phyloP scores from a whole-genome alignment of 1,284 basidiomycete species.

The Athelia sp. region DNA sequence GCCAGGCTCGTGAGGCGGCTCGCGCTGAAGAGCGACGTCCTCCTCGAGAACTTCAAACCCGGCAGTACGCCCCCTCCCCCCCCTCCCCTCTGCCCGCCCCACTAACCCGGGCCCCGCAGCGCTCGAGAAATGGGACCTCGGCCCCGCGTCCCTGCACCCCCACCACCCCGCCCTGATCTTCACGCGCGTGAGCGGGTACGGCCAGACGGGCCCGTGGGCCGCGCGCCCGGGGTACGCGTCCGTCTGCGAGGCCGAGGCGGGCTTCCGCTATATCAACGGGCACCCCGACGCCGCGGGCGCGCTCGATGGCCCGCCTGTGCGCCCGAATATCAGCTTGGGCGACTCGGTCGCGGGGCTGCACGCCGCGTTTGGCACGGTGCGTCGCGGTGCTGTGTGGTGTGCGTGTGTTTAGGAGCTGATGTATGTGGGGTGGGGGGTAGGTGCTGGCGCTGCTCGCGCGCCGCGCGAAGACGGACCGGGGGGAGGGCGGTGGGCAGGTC shows the following conservation, averaged over 20 bases:
- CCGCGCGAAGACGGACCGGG: slow-evolving; percentile 31
- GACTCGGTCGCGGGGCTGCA: slow-evolving; percentile 68
- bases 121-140: slow-evolving; percentile 64
- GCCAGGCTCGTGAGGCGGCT: slow-evolving; percentile 55
- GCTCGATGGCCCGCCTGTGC: slow-evolving; percentile 55
- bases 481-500: slow-evolving; percentile 41
- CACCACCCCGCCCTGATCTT: slow-evolving; percentile 63
- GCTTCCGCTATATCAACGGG: slow-evolving; percentile 69
- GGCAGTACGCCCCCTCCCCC: slow-evolving; percentile 44
- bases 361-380: slow-evolving; percentile 66
- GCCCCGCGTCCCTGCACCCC: slow-evolving; percentile 48
- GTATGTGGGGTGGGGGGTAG: slow-evolving; percentile 19
- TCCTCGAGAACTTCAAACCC: slow-evolving; percentile 70
- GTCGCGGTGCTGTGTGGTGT: slow-evolving; percentile 10
- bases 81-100: background rate
- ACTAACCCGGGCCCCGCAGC: slow-evolving; percentile 29
- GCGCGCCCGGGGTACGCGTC: slow-evolving; percentile 65
- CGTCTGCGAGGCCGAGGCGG: slow-evolving; percentile 70
- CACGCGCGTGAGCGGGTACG: slow-evolving; percentile 70
- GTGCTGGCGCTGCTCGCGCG: slow-evolving; percentile 69
- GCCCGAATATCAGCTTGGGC: slow-evolving; percentile 67
- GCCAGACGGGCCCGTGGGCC: slow-evolving; percentile 69
- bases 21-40: slow-evolving; percentile 56
- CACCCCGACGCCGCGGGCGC: slow-evolving; percentile 50
- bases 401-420: background rate